Conservation (phyloP, 768 basidiomycete species). For the Sporobolomyces roseus region DNA sequence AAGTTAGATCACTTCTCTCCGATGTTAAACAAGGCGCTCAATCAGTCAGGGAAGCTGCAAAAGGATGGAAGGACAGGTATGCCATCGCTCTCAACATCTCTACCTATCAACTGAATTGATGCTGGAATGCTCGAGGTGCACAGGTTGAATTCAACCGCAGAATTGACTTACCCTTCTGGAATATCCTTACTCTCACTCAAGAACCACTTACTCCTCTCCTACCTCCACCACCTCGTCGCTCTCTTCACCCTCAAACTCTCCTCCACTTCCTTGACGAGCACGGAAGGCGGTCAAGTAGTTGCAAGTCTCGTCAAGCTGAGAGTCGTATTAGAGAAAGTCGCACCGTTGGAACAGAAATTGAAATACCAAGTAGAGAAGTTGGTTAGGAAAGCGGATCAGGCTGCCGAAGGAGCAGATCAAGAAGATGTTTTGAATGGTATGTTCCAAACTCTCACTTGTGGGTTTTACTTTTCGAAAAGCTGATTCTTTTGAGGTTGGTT, state of each 20-base stretch:
- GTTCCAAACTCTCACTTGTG: neutral
- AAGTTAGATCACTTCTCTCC: constrained; percentile 19
- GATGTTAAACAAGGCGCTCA: constrained; percentile 23
- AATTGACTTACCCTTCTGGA: constrained; percentile 52
- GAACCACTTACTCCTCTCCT: constrained; percentile 75
- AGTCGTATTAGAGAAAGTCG: constrained; percentile 81
- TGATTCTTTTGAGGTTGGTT: neutral
- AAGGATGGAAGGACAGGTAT: constrained; percentile 22
- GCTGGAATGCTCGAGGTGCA: too few species aligned
- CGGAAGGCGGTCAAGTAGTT: constrained; percentile 52
- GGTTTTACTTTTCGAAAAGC: neutral
- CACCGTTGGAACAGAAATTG: constrained; percentile 77
- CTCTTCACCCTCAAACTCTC: constrained; percentile 50
- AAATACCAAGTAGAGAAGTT: constrained; percentile 96
- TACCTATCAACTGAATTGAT: too few species aligned
- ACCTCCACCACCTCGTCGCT: constrained; percentile 76
- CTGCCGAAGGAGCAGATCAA: constrained; percentile 48
- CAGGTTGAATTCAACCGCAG: constrained; percentile 10
- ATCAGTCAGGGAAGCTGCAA: constrained; percentile 8
- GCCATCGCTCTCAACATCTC: too few species aligned
- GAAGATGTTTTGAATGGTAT: constrained; percentile 47
- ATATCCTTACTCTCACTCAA: constrained; percentile 88
- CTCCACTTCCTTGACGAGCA: constrained; percentile 31
- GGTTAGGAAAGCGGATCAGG: constrained; percentile 66
- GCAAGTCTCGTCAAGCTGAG: constrained; percentile 74